A percentile compares a stretch with the other conserved stretches of the same genome.
phyloP scores from a whole-genome alignment of 2,329 filamentous ascomycete genomes.

The Ophiocordyceps camponoti-saundersi region DNA sequence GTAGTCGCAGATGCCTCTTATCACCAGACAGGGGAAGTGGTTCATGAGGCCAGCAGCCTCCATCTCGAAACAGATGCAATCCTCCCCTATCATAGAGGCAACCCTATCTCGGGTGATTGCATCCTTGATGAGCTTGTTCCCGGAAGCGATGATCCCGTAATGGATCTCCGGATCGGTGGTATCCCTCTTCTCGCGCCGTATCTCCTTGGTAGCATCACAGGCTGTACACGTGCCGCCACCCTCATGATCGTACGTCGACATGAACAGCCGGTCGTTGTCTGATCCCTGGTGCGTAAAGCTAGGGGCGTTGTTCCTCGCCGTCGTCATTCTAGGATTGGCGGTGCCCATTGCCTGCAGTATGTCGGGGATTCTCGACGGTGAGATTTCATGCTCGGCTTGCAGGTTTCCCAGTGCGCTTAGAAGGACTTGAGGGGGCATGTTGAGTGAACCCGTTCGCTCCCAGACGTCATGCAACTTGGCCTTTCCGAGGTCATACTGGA shows the following conservation, averaged over 20 bases:
- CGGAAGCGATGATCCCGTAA: conserved; percentile 5
- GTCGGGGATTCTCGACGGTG: background rate
- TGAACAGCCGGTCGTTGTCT: background rate
- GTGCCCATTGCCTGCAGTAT: background rate
- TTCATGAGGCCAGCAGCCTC: conserved; percentile 4
- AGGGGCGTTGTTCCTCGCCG: background rate
- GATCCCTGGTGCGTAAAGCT: background rate
- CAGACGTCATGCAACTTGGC: conserved; percentile 3
- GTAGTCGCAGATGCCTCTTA: conserved; percentile 18
- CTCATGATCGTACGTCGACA: background rate
- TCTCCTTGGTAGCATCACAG: background rate
- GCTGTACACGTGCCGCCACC: background rate
- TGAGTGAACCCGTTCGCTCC: conserved; percentile 2
- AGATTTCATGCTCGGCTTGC: background rate
- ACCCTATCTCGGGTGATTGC: conserved; percentile 8
- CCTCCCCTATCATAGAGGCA: conserved; percentile 5
- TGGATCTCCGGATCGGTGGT: conserved; percentile 4
- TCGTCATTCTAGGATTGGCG: background rate
- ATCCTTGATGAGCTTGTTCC: background rate
- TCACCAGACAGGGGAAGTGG: conserved; percentile 12
- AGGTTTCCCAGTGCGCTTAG: background rate
- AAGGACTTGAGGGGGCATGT: conserved; percentile 4
- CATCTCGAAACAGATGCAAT: background rate
- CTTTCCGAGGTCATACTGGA: conserved; percentile 10
- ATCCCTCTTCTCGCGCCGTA: background rate